phyloP scores from a whole-genome alignment of 176 grass and related monocot genomes.

The Eremochloa ophiuroides region DNA sequence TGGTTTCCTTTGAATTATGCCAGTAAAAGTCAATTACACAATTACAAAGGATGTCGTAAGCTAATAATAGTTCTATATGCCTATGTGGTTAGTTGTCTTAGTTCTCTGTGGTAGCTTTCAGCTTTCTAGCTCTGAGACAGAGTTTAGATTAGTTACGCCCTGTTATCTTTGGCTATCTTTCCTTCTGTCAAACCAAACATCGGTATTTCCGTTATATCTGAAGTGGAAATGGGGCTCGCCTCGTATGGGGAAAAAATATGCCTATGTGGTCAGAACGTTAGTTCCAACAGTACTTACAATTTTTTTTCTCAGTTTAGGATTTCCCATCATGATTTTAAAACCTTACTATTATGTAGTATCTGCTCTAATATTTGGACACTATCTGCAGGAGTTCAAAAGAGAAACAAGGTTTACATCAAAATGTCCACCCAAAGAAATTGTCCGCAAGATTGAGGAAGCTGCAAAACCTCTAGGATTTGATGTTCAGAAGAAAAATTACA shows the following conservation, averaged over 20 bases:
- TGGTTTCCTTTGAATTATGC: neutral
- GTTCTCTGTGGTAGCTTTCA: too few species aligned
- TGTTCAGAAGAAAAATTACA: conserved; percentile 97
- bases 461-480: conserved; percentile 97
- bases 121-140: too few species aligned
- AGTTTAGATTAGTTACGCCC: too few species aligned
- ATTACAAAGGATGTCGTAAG: neutral
- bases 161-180: too few species aligned
- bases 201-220: too few species aligned
- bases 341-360: neutral
- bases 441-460: conserved; percentile 97
- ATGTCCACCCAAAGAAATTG: conserved; percentile 82
- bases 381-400: conserved; percentile 75
- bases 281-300: neutral
- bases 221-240: too few species aligned
- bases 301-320: neutral
- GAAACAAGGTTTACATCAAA: conserved; percentile 97
- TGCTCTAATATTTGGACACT: neutral
- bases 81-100: too few species aligned
- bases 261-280: neutral
- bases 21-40: neutral
- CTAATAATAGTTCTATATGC: neutral
- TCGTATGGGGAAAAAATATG: too few species aligned
- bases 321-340: neutral
- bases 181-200: too few species aligned